phyloP scores from a whole-genome alignment of 2,329 filamentous ascomycete genomes.

The Ophiostoma pallidulum region DNA sequence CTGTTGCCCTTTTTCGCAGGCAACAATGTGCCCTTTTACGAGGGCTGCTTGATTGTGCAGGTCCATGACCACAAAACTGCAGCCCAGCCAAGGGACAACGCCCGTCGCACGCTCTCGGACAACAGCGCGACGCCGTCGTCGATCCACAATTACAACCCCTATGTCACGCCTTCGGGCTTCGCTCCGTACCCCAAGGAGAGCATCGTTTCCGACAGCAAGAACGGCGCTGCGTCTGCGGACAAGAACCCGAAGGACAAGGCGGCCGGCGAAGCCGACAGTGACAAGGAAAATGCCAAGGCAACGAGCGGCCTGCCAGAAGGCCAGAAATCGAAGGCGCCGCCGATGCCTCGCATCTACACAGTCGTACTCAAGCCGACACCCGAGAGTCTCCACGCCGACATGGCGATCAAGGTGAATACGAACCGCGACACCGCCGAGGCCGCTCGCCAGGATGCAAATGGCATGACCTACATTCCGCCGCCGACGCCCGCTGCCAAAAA shows the following conservation, averaged over 20 bases:
- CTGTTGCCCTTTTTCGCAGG: conserved; percentile 69
- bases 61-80: conserved; percentile 77
- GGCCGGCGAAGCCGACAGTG: conserved; percentile 27
- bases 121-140: conserved; percentile 64
- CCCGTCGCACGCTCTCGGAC: conserved; percentile 43
- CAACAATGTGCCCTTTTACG: conserved; percentile 72
- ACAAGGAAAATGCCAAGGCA: conserved; percentile 49
- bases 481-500: conserved; percentile 61
- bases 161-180: conserved; percentile 81
- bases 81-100: conserved; percentile 48
- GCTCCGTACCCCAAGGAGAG: conserved; percentile 60
- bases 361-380: conserved; percentile 78
- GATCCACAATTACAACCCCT: conserved; percentile 85
- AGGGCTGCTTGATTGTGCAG: conserved; percentile 89
- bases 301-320: conserved; percentile 38
- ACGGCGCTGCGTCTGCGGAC: conserved; percentile 18
- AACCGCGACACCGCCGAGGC: conserved; percentile 36
- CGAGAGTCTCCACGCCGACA: conserved; percentile 64
- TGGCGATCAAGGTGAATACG: conserved; percentile 64
- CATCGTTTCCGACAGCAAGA: conserved; percentile 19
- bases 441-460: conserved; percentile 10
- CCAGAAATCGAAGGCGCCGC: conserved; percentile 34
- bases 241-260: conserved; percentile 31
- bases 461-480: conserved; percentile 40
- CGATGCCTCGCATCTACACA: conserved; percentile 61